Percentiles rank a stretch among this genome's conserved stretches.
Conservation (phyloP, 495 filamentous ascomycete species). For the Evernia prunastri region DNA sequence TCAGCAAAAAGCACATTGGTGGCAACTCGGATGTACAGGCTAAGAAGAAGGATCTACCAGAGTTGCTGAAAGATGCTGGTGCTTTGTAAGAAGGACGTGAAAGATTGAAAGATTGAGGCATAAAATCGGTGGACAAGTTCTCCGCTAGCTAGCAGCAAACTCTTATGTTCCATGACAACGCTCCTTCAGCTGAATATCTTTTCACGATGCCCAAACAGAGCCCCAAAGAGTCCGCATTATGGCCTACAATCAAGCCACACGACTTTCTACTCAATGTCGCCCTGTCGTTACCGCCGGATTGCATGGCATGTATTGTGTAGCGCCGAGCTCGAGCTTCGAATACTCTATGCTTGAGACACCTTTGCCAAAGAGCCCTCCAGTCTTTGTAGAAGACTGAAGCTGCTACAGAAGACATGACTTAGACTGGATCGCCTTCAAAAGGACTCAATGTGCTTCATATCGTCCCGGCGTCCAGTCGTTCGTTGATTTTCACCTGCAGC, state of each 20-base stretch:
- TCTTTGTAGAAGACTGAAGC: not conserved
- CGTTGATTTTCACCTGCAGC: not conserved
- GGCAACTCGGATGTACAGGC: slow-evolving; percentile 91
- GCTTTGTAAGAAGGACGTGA: slow-evolving; percentile 34
- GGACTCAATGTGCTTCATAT: no score
- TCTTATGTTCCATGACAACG: not conserved
- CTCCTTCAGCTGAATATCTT: not conserved
- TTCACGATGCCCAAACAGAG: not conserved
- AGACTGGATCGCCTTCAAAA: no score
- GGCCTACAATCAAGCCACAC: not conserved
- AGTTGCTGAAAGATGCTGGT: slow-evolving; percentile 58
- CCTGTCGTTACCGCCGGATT: not conserved
- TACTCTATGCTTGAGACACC: not conserved
- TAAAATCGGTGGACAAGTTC: not conserved
- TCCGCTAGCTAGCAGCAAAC: not conserved
- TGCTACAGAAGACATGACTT: not conserved
- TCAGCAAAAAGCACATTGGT: slow-evolving; percentile 82
- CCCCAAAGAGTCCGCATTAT: not conserved
- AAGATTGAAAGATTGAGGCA: not conserved
- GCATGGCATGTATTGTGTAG: not conserved
- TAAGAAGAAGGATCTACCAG: slow-evolving; percentile 48
- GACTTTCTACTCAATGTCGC: not conserved
- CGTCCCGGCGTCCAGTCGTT: no score
- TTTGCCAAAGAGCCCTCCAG: not conserved
- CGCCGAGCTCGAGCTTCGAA: not conserved